A percentile compares a stretch with the other conserved stretches of the same genome.
phyloP scores from a whole-genome alignment of 208 protist genomes.

The Wallacemonas sp. region DNA sequence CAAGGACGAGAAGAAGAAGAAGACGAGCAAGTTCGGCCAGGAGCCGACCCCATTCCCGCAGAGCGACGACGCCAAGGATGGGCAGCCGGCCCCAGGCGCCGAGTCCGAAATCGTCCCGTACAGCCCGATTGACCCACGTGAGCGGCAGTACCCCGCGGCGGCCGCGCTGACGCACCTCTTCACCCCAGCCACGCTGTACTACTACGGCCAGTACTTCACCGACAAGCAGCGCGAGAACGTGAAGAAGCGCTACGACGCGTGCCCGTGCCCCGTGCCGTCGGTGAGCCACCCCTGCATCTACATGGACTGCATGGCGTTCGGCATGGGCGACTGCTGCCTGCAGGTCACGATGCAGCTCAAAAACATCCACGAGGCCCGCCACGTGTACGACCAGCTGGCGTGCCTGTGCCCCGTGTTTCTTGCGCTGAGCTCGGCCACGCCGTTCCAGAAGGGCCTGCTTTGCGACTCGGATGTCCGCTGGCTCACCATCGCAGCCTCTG shows the following conservation, averaged over 20 bases:
- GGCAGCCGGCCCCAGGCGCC: background rate
- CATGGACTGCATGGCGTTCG: slow-evolving; percentile 99
- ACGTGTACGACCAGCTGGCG: slow-evolving; percentile 97
- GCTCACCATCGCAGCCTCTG: slow-evolving; percentile 95
- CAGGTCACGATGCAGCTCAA: slow-evolving; percentile 97
- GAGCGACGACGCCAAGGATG: slow-evolving; percentile 9
- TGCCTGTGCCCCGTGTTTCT: slow-evolving; percentile 96
- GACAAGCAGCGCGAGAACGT: slow-evolving; percentile 63
- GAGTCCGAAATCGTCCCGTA: background rate
- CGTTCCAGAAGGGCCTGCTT: slow-evolving; percentile 96
- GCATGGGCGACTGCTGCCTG: slow-evolving; percentile 98
- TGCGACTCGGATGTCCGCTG: slow-evolving; percentile 96
- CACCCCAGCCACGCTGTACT: slow-evolving; percentile 85
- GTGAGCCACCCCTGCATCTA: slow-evolving; percentile 94
- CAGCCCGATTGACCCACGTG: slow-evolving; percentile 33
- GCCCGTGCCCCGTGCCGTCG: slow-evolving; percentile 79
- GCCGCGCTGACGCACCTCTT: slow-evolving; percentile 77
- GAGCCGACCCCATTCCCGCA: background rate
- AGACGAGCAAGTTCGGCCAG: slow-evolving; percentile 46
- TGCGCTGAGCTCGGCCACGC: slow-evolving; percentile 95
- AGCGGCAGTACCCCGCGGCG: slow-evolving; percentile 40
- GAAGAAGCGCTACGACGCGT: slow-evolving; percentile 78
- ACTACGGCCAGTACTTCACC: slow-evolving; percentile 93
- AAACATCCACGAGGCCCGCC: slow-evolving; percentile 92
- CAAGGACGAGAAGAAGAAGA: slow-evolving; percentile 34